These are phyloP conservation scores for Tolypocladium endophyticum DNA, from an alignment of 2,329 filamentous ascomycete species.

Conservation along the genomic window DNA sequence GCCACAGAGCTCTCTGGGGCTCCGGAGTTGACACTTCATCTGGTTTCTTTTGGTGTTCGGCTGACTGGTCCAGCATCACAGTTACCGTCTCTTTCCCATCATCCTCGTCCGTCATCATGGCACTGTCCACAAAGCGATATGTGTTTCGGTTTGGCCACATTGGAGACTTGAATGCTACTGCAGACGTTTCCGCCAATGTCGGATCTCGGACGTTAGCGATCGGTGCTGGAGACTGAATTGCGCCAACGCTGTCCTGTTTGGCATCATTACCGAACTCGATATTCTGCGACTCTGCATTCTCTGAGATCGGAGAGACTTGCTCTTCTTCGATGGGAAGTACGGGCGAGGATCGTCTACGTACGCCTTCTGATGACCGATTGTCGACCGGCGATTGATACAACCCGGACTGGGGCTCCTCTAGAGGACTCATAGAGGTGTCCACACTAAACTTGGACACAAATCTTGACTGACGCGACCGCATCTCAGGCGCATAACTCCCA, in stretches of 20 bases:
- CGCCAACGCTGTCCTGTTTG: neutral
- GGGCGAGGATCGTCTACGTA: slow-evolving; percentile 38
- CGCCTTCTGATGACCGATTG: slow-evolving; percentile 12
- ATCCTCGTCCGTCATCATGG: slow-evolving; percentile 8
- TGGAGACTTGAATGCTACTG: neutral
- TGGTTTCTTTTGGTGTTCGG: slow-evolving; percentile 5
- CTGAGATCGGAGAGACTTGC: neutral
- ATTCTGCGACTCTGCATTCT: neutral
- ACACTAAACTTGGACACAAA: slow-evolving; percentile 21
- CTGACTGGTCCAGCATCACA: slow-evolving; percentile 30
- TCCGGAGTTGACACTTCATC: slow-evolving; percentile 6
- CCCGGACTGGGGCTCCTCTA: slow-evolving; percentile 3
- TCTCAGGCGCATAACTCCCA: neutral
- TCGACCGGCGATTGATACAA: slow-evolving; percentile 2
- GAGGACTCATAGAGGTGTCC: slow-evolving; percentile 11
- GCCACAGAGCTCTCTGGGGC: slow-evolving; percentile 26
- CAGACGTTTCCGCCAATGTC: neutral
- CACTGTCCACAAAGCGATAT: neutral
- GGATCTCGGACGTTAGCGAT: neutral
- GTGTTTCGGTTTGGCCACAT: neutral
- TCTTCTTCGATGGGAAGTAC: slow-evolving; percentile 26
- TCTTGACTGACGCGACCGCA: neutral
- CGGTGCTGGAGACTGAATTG: neutral
- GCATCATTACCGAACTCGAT: neutral
- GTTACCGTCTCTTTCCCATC: slow-evolving; percentile 27